These are phyloP conservation scores for Kuraishia hungarica DNA, from an alignment of 805 yeast species.

Conservation along the genomic window DNA sequence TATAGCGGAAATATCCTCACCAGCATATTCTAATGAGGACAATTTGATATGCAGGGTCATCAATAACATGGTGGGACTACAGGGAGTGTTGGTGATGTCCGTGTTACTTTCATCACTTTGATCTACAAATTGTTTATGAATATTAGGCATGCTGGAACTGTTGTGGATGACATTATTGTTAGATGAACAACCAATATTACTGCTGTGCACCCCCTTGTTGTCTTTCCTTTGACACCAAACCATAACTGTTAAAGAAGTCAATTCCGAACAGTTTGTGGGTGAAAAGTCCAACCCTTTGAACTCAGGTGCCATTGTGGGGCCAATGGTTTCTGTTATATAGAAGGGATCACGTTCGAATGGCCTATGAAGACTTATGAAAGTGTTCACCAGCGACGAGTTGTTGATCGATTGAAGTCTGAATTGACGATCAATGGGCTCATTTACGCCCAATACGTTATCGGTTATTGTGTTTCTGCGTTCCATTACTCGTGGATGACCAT, in stretches of 20 bases:
- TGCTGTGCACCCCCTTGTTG: not conserved
- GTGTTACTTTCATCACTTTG: constrained; percentile 10
- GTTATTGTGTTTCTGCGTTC: not conserved
- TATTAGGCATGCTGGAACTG: constrained; percentile 12
- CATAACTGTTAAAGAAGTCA: constrained; percentile 8
- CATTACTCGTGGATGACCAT: too few species aligned
- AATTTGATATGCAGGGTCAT: constrained; percentile 17
- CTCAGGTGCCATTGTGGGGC: constrained; percentile 18
- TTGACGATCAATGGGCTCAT: constrained; percentile 18
- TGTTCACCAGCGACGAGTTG: constrained; percentile 18
- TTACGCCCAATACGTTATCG: constrained; percentile 6
- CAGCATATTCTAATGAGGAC: constrained; percentile 22
- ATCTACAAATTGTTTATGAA: constrained; percentile 14
- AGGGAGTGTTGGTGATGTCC: constrained; percentile 4
- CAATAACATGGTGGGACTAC: constrained; percentile 18
- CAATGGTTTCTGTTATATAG: constrained; percentile 25
- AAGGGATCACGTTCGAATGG: constrained; percentile 17
- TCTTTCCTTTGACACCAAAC: constrained; percentile 10
- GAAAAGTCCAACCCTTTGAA: constrained; percentile 19
- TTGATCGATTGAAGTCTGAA: constrained; percentile 19
- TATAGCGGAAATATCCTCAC: constrained; percentile 14
- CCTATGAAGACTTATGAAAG: constrained; percentile 27
- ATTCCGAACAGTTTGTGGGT: constrained; percentile 4
- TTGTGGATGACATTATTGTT: constrained; percentile 11
- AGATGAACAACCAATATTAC: not conserved